phyloP scores from a whole-genome alignment of 345 rosid genomes.

The Capsella bursapastoris region DNA sequence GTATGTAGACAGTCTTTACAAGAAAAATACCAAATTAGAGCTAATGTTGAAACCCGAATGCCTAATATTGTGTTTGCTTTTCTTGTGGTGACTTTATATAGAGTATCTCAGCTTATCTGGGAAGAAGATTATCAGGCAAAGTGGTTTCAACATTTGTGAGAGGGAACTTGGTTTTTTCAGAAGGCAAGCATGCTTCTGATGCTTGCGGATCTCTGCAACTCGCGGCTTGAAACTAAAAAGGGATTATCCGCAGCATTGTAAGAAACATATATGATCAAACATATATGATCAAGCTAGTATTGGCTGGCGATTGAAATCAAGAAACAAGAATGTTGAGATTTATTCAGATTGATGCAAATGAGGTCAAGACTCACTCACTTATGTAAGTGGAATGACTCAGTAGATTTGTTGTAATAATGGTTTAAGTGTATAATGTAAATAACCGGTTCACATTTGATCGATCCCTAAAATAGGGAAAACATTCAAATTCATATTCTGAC shows the following conservation, averaged over 20 bases:
- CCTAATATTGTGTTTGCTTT: conserved; percentile 28
- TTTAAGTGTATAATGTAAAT: neutral
- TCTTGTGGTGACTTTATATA: conserved; percentile 35
- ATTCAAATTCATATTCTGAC: too few relatives aligned
- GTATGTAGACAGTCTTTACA: conserved; percentile 47
- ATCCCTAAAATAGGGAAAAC: neutral
- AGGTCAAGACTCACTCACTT: too few relatives aligned
- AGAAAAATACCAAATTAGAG: conserved; percentile 9
- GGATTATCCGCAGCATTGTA: neutral
- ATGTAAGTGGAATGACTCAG: too few relatives aligned
- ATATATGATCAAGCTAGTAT: neutral
- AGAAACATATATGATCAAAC: too few relatives aligned
- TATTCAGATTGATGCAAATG: neutral
- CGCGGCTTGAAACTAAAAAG: conserved; percentile 46
- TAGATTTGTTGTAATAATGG: neutral
- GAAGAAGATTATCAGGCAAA: conserved; percentile 73
- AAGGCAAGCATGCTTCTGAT: conserved; percentile 78
- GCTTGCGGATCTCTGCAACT: conserved; percentile 79
- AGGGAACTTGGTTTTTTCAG: conserved; percentile 86
- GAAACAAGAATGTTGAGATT: conserved; percentile 11
- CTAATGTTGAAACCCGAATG: neutral
- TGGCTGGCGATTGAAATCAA: neutral
- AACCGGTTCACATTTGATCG: neutral
- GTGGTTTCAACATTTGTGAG: conserved; percentile 82
- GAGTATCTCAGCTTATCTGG: conserved; percentile 89